phyloP scores from a whole-genome alignment of 169 alveolate species.

The Perkinsus olseni region DNA sequence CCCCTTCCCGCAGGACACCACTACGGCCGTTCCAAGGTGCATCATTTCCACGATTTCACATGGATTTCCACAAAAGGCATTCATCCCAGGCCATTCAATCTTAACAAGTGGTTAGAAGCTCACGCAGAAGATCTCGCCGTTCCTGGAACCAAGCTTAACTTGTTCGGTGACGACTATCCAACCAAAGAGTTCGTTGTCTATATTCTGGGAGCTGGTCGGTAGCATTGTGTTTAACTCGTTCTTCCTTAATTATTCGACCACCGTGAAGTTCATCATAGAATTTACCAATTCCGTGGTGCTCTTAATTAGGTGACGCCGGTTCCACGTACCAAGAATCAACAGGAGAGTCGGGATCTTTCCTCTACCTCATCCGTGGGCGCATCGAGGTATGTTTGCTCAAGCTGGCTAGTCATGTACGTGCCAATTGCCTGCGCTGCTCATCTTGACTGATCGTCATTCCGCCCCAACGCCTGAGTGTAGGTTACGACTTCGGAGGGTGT shows the following conservation, averaged over 20 bases:
- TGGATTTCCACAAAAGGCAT: no score
- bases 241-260: no score
- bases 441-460: no score
- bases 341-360: not conserved
- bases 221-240: no score
- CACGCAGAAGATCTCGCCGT: not conserved
- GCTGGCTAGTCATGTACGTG: not conserved
- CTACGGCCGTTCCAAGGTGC: not conserved
- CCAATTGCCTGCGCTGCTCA: not conserved
- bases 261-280: not conserved
- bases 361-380: not conserved
- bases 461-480: no score
- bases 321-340: not conserved
- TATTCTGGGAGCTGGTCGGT: not conserved
- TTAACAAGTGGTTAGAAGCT: not conserved
- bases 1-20: not conserved
- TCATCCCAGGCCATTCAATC: not conserved
- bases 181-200: conserved; percentile 1
- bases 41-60: no score
- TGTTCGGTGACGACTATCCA: conserved; percentile 6
- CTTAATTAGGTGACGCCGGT: not conserved
- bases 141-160: not conserved
- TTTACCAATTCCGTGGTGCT: not conserved
- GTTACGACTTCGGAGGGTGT: not conserved
- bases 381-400: not conserved